phyloP scores from a whole-genome alignment of 2,329 filamentous ascomycete genomes.

The Talaromyces sp. region DNA sequence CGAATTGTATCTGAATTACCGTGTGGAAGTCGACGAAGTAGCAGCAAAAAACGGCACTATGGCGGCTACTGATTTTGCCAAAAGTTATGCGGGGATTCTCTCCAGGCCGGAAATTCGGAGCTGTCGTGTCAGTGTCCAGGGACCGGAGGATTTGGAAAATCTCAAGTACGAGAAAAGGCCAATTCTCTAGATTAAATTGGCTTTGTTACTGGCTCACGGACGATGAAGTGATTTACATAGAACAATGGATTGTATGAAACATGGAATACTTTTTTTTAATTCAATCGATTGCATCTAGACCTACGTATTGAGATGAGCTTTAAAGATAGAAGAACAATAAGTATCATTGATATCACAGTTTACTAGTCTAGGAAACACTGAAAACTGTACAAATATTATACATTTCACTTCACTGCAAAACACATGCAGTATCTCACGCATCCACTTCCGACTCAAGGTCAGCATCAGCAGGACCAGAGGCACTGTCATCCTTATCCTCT shows the following conservation, averaged over 20 bases:
- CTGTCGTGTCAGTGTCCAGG: neutral
- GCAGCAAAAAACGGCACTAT: neutral
- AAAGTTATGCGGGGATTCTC: neutral
- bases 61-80: constrained; percentile 7
- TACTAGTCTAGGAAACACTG: neutral
- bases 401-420: neutral
- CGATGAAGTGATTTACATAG: neutral
- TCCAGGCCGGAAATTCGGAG: neutral
- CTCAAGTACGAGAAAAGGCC: neutral
- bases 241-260: neutral
- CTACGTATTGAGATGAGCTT: neutral
- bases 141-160: neutral
- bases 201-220: too few relatives aligned
- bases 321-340: neutral
- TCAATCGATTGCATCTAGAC: neutral
- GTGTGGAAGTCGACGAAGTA: constrained; percentile 5
- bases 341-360: neutral
- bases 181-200: neutral
- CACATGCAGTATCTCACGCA: neutral
- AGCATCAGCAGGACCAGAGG: neutral
- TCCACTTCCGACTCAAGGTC: constrained; percentile 4
- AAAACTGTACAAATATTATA: neutral
- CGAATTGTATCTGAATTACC: constrained; percentile 1
- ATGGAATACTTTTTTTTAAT: neutral
- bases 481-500: constrained; percentile 22